phyloP scores from a whole-genome alignment of 768 basidiomycete genomes.

The Boletellus ananas region DNA sequence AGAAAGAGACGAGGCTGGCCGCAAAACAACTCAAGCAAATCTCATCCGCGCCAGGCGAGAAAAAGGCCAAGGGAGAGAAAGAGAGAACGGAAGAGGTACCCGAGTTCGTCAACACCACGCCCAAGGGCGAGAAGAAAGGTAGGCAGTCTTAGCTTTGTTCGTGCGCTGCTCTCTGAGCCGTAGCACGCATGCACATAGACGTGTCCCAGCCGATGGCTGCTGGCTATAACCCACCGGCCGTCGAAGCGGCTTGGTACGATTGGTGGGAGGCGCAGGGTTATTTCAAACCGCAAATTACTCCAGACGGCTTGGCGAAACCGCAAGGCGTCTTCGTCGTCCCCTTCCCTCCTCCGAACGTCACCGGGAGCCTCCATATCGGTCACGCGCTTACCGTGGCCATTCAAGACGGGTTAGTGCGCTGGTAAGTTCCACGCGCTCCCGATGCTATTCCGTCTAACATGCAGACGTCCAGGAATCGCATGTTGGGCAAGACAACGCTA shows the following conservation, averaged over 20 bases:
- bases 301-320: conserved; percentile 54
- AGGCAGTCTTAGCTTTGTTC: not conserved
- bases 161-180: not conserved
- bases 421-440: conserved; percentile 46
- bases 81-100: conserved; percentile 65
- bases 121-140: conserved; percentile 94
- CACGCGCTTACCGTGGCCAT: conserved; percentile 91
- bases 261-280: conserved; percentile 94
- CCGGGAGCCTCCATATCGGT: conserved; percentile 92
- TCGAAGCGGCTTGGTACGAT: conserved; percentile 96
- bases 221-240: conserved; percentile 94
- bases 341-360: conserved; percentile 94
- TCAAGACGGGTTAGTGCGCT: conserved; percentile 85
- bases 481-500: conserved; percentile 87
- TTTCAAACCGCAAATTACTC: conserved; percentile 71
- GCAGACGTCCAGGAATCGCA: conserved; percentile 70
- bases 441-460: not conserved
- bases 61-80: conserved; percentile 74
- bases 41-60: conserved; percentile 45
- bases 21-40: conserved; percentile 51
- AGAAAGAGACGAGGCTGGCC: conserved; percentile 75
- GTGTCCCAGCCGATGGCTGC: conserved; percentile 80
- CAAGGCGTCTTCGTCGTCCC: conserved; percentile 82
- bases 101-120: conserved; percentile 85
- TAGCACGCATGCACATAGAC: conserved; percentile 48